Conservation (phyloP, 768 basidiomycete genomes). For the Lentinula boryana region DNA sequence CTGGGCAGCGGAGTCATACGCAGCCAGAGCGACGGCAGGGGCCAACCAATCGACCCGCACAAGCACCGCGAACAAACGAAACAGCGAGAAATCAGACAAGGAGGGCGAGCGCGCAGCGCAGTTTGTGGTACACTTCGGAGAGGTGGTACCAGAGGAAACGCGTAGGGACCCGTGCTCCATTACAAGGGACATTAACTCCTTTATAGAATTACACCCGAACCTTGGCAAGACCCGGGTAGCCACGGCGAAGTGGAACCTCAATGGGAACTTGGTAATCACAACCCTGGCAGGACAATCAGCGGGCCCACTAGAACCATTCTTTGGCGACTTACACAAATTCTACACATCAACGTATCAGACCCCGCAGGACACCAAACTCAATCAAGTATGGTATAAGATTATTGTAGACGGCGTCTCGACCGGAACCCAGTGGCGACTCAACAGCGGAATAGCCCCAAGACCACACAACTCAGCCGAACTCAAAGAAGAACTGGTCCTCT, state of each 20-base stretch:
- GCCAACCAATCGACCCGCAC: too few relatives aligned
- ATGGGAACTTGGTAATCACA: neutral
- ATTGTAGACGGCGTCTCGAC: neutral
- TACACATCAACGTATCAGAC: neutral
- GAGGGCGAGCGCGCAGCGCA: too few relatives aligned
- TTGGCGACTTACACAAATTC: neutral
- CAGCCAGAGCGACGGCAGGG: too few relatives aligned
- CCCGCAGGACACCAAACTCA: neutral
- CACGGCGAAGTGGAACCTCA: neutral
- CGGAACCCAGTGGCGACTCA: neutral
- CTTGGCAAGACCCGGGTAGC: neutral
- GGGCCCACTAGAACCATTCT: neutral
- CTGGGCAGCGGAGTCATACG: too few relatives aligned
- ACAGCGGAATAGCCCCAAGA: neutral
- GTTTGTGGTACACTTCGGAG: neutral
- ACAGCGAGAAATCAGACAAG: too few relatives aligned
- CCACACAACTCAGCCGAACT: neutral
- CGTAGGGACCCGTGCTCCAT: neutral
- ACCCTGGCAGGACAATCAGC: neutral
- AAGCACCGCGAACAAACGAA: too few relatives aligned
- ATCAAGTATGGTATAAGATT: neutral
- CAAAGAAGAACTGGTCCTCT: neutral
- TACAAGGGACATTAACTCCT: neutral
- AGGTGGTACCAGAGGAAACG: neutral
- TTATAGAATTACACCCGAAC: neutral